Evolutionary conservation across 306 rosid species (phyloP).

Genomic region (Dicorynia guianensis): DNA sequence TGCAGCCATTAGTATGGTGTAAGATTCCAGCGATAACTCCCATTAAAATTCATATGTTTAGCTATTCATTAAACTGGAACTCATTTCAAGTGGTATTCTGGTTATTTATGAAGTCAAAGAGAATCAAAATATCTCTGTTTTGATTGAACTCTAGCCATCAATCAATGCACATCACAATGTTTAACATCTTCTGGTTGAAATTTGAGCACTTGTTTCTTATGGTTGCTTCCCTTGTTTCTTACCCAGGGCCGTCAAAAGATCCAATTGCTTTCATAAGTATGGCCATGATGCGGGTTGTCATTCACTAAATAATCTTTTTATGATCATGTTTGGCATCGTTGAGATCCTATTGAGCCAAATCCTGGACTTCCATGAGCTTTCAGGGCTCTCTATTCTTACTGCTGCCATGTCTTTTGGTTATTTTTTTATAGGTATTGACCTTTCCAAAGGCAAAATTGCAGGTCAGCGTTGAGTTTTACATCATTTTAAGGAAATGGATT

Average conservation of each 20-base stretch:
- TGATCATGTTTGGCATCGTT: conserved; percentile 30
- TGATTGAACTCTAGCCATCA: not conserved
- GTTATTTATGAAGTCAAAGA: not conserved
- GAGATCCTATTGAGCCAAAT: conserved; percentile 54
- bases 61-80: no score
- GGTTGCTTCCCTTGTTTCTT: not conserved
- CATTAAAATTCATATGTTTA: no score
- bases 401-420: conserved; percentile 57
- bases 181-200: not conserved
- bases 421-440: conserved; percentile 45
- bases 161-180: not conserved
- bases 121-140: not conserved
- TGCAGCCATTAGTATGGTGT: conserved; percentile 60
- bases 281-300: conserved; percentile 42
- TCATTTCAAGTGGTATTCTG: not conserved
- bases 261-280: conserved; percentile 48
- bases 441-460: conserved; percentile 57
- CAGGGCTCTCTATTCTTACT: conserved; percentile 49
- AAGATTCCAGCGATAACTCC: conserved; percentile 28
- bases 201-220: not conserved
- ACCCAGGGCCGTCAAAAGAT: conserved; percentile 52
- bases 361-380: conserved; percentile 50
- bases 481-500: not conserved
- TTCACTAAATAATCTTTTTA: conserved; percentile 28
- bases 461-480: conserved; percentile 37